Evolutionary conservation across 2,329 filamentous ascomycete species (phyloP), one percentile per base, ranked within the genome.

Genomic region (Zymoseptoria ardabiliae): DNA sequence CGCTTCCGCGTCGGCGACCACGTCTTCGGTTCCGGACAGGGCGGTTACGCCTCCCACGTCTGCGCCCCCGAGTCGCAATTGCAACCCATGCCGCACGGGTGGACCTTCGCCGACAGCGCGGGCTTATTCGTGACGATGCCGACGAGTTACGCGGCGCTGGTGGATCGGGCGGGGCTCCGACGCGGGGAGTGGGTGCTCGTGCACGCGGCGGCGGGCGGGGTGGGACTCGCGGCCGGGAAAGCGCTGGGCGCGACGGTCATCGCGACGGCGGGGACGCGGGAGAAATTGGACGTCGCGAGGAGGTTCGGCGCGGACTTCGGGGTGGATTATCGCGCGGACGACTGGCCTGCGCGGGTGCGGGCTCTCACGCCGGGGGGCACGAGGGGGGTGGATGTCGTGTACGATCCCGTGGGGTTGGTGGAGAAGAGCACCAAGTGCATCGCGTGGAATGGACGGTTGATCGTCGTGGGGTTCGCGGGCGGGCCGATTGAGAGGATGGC

Each of bases 91-190:
- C 93, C 93, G 0, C 73, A 81, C 10, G 89, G 88, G 3, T 97
- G 92, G 93, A 86, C 83, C 54, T 93, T 89, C 75, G 82, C 85
- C 57, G 90, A 96, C 68, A 91, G 91, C 0, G 91, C 92, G 0
- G 93, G 93, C 0, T 75, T 97, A 51, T 96, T 96, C 73, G 88
- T 97, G 35, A 97, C 94, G 0, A 91, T 89, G 55, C 92, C 93
- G 0, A 97, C 94, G 1, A 89, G 86, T 66, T 97, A 96, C 71
- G 90, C 86, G 2, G 91, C 86, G 0, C 78, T 97, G 21, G 90
- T 96, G 3, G 82, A 85, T 19, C 81, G 93, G 54, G 93, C 91
- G 0, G 82, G 84, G 2, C 80, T 97, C 50, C 87, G 91, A 75
- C 76, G 61, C 70, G 91, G 91, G 0, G 93, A 97, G 69, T 88